Evolutionary conservation across 164 flowering plant species (phyloP).

Genomic region (Vitis labrusca): DNA sequence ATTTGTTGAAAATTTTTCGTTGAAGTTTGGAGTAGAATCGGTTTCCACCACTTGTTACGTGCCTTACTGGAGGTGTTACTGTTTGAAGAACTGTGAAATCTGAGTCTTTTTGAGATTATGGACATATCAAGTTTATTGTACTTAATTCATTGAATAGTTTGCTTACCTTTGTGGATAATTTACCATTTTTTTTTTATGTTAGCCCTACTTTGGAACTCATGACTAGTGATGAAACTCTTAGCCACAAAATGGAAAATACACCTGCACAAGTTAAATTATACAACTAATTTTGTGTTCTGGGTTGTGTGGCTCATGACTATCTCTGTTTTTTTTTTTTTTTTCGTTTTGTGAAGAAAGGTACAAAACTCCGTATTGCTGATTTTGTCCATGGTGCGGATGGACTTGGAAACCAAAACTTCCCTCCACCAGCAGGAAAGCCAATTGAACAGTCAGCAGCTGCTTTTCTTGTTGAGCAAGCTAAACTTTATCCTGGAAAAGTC

Average conservation of each 20-base stretch:
- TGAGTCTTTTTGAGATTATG: no score
- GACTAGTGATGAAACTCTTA: not conserved
- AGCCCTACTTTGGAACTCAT: not conserved
- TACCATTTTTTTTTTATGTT: no score
- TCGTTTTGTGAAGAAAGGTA: slow-evolving; percentile 53
- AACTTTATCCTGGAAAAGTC: slow-evolving; percentile 68
- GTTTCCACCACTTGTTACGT: no score
- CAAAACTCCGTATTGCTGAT: slow-evolving; percentile 91
- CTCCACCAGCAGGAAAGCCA: slow-evolving; percentile 70
- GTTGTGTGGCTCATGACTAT: slow-evolving; percentile 1
- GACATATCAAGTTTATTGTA: no score
- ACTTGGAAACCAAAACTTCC: slow-evolving; percentile 89
- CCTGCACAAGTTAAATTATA: not conserved
- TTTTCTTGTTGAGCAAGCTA: slow-evolving; percentile 73
- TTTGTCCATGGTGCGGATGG: slow-evolving; percentile 95
- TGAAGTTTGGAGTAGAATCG: no score
- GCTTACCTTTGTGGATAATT: no score
- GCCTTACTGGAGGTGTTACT: no score
- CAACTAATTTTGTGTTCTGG: not conserved
- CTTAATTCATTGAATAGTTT: no score
- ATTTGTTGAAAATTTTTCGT: no score
- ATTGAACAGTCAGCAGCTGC: slow-evolving; percentile 69
- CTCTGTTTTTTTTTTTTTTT: not conserved
- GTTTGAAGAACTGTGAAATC: no score
- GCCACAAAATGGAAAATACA: not conserved